These are phyloP conservation scores for Gaertneriomyces semiglobifer DNA, from an alignment of 192 early-diverging fungal species.

Conservation along the genomic window DNA sequence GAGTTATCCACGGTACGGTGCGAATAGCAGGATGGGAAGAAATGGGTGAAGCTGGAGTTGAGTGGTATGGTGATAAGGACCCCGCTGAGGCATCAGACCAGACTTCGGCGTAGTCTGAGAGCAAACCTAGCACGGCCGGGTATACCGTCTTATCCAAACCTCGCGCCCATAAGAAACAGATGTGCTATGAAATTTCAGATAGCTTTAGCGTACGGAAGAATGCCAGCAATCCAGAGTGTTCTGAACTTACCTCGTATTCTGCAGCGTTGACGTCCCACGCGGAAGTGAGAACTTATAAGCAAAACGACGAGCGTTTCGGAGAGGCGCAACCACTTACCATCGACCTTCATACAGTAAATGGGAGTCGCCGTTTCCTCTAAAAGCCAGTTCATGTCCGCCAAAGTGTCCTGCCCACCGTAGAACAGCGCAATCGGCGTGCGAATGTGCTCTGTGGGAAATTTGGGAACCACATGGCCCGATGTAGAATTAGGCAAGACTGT, in stretches of 20 bases:
- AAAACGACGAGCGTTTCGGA: background rate
- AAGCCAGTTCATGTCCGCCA: slow-evolving; percentile 67
- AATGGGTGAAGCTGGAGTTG: slow-evolving; percentile 3
- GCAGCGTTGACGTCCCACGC: too few species aligned
- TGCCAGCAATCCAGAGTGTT: slow-evolving; percentile 49
- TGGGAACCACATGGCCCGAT: slow-evolving; percentile 61
- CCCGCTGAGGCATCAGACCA: slow-evolving; percentile 33
- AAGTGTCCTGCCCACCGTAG: slow-evolving; percentile 81
- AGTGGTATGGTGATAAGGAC: background rate
- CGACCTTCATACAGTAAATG: slow-evolving; percentile 39
- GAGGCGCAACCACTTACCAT: slow-evolving; percentile 17
- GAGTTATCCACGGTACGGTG: slow-evolving; percentile 39
- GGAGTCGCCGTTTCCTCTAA: slow-evolving; percentile 33
- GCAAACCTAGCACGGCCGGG: slow-evolving; percentile 47
- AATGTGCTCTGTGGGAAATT: slow-evolving; percentile 76
- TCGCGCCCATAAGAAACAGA: slow-evolving; percentile 52
- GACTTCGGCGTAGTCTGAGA: slow-evolving; percentile 39
- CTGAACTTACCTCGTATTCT: slow-evolving; percentile 22
- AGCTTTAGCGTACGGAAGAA: slow-evolving; percentile 46
- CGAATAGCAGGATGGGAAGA: background rate
- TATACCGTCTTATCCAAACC: slow-evolving; percentile 45
- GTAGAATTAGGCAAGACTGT: slow-evolving; percentile 48
- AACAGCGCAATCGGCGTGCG: slow-evolving; percentile 85
- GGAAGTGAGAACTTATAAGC: background rate
- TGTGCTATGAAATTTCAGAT: slow-evolving; percentile 59